A percentile compares a stretch with the other conserved stretches of the same genome.
Evolutionary conservation across 2,329 filamentous ascomycete species (phyloP).

Genomic region (Fusarium haematococcum): DNA sequence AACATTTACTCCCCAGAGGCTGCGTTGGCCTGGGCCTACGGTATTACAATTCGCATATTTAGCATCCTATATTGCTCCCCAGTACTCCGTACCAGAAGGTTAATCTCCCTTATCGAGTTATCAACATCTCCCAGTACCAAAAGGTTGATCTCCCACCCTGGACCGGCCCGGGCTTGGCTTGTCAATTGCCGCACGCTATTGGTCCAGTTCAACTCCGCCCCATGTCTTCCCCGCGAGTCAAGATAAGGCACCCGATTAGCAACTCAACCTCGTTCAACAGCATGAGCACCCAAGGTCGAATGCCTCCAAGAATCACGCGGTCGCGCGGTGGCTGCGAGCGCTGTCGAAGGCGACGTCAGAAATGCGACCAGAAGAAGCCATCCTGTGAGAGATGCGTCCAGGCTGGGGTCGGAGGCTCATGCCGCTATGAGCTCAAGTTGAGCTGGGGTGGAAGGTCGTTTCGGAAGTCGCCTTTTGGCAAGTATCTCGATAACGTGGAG

Average conservation of each 20-base stretch:
- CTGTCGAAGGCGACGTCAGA: constrained; percentile 31
- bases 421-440: constrained; percentile 25
- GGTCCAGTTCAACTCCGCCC: not conserved
- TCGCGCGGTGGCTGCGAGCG: constrained; percentile 32
- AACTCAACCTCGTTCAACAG: not conserved
- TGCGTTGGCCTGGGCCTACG: no score
- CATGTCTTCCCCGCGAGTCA: not conserved
- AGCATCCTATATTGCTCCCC: no score
- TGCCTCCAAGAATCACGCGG: not conserved
- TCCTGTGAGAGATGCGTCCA: constrained; percentile 24
- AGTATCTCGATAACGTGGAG: constrained; percentile 11
- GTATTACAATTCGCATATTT: no score
- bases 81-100: no score
- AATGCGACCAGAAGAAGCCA: constrained; percentile 33
- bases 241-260: not conserved
- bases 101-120: not conserved
- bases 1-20: no score
- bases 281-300: not conserved
- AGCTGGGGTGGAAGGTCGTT: constrained; percentile 32
- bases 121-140: not conserved
- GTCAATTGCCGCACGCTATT: not conserved
- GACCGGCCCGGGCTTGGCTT: not conserved
- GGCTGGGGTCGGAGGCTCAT: not conserved
- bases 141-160: not conserved
- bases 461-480: constrained; percentile 26